Conservation (phyloP, 257 asterid species). For the Thymus quinquecostatus region DNA sequence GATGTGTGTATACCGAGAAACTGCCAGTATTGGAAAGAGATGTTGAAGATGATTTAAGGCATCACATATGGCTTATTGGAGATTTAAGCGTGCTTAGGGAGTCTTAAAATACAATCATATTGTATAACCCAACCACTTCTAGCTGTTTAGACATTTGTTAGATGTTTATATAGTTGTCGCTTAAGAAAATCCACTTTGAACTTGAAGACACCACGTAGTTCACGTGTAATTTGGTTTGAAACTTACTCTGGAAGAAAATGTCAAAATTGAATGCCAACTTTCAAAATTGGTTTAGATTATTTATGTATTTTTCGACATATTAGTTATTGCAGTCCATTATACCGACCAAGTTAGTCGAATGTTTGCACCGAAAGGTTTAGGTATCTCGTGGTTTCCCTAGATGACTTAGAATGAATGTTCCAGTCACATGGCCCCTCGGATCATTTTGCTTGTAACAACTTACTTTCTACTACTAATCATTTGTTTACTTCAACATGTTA, state of each 20-base stretch:
- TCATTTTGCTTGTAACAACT: too few relatives aligned
- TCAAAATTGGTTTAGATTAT: not conserved
- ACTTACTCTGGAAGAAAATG: not conserved
- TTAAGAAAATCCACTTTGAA: not conserved
- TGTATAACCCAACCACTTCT: not conserved
- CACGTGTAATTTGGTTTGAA: not conserved
- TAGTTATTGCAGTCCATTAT: constrained; percentile 5
- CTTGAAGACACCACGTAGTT: not conserved
- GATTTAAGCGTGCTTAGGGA: not conserved
- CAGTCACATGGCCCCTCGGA: too few relatives aligned
- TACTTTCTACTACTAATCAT: too few relatives aligned
- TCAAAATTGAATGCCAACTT: constrained; percentile 15
- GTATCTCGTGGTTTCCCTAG: not conserved
- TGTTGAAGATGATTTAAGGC: not conserved
- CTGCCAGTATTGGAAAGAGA: not conserved
- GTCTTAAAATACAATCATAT: not conserved
- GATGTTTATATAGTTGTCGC: not conserved
- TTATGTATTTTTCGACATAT: not conserved
- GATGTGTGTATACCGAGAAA: constrained; percentile 1
- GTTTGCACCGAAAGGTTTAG: constrained; percentile 12
- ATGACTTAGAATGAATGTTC: not conserved
- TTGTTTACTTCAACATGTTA: too few relatives aligned
- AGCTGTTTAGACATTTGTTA: not conserved
- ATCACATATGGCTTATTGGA: constrained; percentile 9
- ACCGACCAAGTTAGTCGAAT: constrained; percentile 6